These are phyloP conservation scores for Zelonia costaricensis DNA, from an alignment of 208 protist genomes.

Conservation along the genomic window DNA sequence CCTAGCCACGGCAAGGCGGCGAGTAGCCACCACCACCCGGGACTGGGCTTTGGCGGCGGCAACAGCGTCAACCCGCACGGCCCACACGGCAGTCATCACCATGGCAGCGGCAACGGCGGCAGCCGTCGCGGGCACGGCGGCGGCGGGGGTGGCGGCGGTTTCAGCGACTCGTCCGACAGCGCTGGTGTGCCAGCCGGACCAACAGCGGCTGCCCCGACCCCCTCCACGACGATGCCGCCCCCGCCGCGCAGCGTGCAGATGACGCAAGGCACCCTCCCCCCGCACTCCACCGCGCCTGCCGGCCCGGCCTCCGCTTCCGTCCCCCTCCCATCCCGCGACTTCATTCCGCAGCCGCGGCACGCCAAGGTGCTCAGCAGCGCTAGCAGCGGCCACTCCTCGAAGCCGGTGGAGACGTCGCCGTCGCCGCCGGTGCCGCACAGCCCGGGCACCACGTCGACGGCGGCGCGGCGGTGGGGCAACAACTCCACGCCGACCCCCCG, in stretches of 20 bases:
- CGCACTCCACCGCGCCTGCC: conserved; percentile 3
- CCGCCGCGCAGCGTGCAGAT: conserved; percentile 35
- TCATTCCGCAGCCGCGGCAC: conserved; percentile 31
- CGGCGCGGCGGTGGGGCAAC: conserved; percentile 17
- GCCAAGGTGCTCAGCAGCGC: conserved; percentile 6
- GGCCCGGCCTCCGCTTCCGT: no score
- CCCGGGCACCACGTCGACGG: background rate
- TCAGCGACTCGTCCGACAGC: no score
- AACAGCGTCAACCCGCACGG: conserved; percentile 12
- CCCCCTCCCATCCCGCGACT: conserved; percentile 8
- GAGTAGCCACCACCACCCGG: no score
- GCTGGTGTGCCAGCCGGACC: conserved; percentile 10
- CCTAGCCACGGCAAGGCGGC: no score
- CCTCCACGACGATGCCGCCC: conserved; percentile 29
- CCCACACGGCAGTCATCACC: background rate
- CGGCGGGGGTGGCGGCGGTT: background rate
- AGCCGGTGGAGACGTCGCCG: conserved; percentile 10
- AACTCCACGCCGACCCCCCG: conserved; percentile 16
- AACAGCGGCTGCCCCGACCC: no score
- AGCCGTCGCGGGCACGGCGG: conserved; percentile 8
- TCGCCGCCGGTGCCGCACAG: background rate
- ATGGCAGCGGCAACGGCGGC: conserved; percentile 3
- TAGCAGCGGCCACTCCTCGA: background rate
- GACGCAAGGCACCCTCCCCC: conserved; percentile 15
- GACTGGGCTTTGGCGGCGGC: conserved; percentile 5